Evolutionary conservation across 306 rosid species (phyloP), one percentile per base, ranked within the genome.

Genomic region (Glycine soja): DNA sequence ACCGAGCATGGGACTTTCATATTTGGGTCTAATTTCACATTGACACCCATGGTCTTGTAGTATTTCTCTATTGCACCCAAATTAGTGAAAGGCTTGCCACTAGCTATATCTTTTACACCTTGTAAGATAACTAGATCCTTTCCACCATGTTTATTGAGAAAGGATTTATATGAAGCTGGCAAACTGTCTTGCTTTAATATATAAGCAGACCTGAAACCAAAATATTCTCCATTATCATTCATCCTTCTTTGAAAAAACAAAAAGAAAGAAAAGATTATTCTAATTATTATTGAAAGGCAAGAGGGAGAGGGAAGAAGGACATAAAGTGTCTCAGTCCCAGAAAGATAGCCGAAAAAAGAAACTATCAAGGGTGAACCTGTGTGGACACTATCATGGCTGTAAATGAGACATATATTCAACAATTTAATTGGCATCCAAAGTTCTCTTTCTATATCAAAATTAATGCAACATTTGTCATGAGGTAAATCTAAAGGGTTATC

Each of bases 1-100:
- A 92, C 99, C 93, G 89, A 80, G 90, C 98, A 93, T n/a, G 98
- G 99, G 85, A 92, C 89, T 86, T 88, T 86, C 97, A 93, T 90
- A 67, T 72, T 79, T 47, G 91, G 98, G 80, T 93, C 87, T 81
- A 96, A 80, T 79, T 92, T 88, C 85, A 93, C 78, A 72, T 88
- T 12, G 9, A 81, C 86, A 52, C 94, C 97, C 64, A 82, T 58
- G 53, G 86, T 74, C 83, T 74, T 84, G 90, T 91, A 92, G 90
- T 88, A 78, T 69, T 89, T 90, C 85, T 89, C 88, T 63, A 93
- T 70, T 63, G 88, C 97, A 74, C 82, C 86, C 88, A 93, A 80
- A 85, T 88, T 86, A 67, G 90, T 86, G 80, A 90, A 87, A 71
- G 93, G 93, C 82, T 80, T 72, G 85, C 97, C 97, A 70, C 86